Evolutionary conservation across 345 rosid species (phyloP), one percentile per base, ranked within the genome.

Genomic region (Populus davidiana): DNA sequence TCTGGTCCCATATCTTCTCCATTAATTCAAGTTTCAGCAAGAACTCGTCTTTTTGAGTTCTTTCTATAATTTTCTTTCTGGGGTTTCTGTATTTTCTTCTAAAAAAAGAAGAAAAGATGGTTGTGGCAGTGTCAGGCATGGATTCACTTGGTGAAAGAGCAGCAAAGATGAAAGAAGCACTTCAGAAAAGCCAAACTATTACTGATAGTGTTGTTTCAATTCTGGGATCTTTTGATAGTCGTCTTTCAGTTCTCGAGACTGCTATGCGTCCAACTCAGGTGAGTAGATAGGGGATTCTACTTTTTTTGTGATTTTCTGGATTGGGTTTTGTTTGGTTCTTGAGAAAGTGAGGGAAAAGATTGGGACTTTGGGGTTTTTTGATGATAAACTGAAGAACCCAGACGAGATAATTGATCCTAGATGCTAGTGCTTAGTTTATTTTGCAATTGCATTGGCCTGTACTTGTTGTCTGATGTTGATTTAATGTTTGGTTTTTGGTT

Each of bases 251-350:
- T 76, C 96, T 96, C 8, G 99, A 96, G 82, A 88, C 99, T 59
- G 99, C 99, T 85, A 93, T 96, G 99, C 97, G 99, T 73, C 98
- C 99, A 3, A 93, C 98, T 83, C 99, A 96, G 98, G 99, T 96
- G 17, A 35, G 5, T 56, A 10, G 31, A 59, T 6, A 43, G 13
- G 14, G 54, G 9, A 29, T 31, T 2, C 36, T 72, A 35, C 41
- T 7, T 25, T 64, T 56, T 16, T 47, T 72, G 29, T 52, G 47
- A 43, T 43, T 13, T 17, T 39, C 3, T 44, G 35, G 70, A 25
- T 69, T 11, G 39, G 21, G 27, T 70, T 38, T 49, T 27, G 70
- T 49, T 64, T 33, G 50, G n/a, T 71, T 77, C 67, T 62, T 20
- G 47, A 25, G 38, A 52, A 35, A 50, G 27, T 61, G 16, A 21